Evolutionary conservation across 345 rosid species (phyloP).

Genomic region (Firmiana major): DNA sequence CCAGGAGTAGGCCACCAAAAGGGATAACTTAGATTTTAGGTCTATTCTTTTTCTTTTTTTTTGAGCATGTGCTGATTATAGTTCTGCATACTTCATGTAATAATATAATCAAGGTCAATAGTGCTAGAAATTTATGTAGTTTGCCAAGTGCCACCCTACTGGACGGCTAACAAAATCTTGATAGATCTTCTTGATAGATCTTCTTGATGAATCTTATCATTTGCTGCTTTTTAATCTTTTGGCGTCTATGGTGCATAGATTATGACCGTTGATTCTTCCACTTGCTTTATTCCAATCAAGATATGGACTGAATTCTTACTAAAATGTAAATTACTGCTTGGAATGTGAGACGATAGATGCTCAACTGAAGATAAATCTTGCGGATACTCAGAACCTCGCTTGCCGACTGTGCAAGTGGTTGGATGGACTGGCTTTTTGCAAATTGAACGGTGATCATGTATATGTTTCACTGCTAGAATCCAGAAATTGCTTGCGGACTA

Average conservation of each 20-base stretch:
- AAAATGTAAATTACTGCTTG: slow-evolving; percentile 9
- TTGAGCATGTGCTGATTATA: background rate
- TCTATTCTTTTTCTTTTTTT: background rate
- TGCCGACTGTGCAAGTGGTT: slow-evolving; percentile 31
- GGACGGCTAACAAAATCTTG: slow-evolving; percentile 39
- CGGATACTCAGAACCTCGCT: slow-evolving; percentile 34
- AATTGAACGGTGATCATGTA: slow-evolving; percentile 34
- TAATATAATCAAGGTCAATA: background rate
- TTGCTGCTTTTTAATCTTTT: slow-evolving; percentile 5
- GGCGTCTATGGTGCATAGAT: background rate
- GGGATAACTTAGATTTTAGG: background rate
- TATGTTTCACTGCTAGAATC: slow-evolving; percentile 27
- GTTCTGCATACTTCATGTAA: background rate
- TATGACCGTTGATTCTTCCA: slow-evolving; percentile 35
- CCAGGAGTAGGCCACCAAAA: background rate
- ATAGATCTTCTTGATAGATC: slow-evolving; percentile 31
- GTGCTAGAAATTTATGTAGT: background rate
- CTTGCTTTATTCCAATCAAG: slow-evolving; percentile 31
- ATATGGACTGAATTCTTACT: slow-evolving; percentile 32
- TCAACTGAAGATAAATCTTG: slow-evolving; percentile 32
- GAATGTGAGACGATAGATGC: slow-evolving; percentile 23
- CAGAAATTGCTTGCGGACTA: slow-evolving; percentile 5
- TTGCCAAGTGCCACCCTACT: slow-evolving; percentile 20
- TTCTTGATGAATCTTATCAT: slow-evolving; percentile 31
- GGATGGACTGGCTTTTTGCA: slow-evolving; percentile 33